phyloP scores from a whole-genome alignment of 805 yeast genomes.

The Hanseniaspora guilliermondii region DNA sequence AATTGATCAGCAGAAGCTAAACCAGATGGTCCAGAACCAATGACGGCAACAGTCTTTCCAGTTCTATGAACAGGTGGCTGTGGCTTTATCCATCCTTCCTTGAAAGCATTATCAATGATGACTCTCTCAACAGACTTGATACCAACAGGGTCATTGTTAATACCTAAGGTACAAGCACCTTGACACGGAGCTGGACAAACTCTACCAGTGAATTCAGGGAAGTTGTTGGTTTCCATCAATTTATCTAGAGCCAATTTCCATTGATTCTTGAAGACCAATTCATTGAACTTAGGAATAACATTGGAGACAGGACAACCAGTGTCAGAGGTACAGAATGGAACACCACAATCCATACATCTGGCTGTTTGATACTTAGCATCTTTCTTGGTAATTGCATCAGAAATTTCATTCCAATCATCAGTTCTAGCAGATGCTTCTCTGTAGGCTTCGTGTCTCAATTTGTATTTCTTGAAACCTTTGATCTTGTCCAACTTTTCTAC shows the following conservation, averaged over 20 bases:
- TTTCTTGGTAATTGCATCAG: constrained; percentile 65
- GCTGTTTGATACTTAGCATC: constrained; percentile 89
- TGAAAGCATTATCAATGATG: constrained; percentile 90
- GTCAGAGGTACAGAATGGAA: constrained; percentile 96
- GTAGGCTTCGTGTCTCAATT: constrained; percentile 76
- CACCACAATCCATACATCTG: constrained; percentile 99
- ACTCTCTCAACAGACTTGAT: constrained; percentile 93
- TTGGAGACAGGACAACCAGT: constrained; percentile 97
- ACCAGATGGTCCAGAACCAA: constrained; percentile 98
- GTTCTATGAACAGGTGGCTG: constrained; percentile 67
- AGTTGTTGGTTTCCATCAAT: constrained; percentile 88
- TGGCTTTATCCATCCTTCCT: constrained; percentile 92
- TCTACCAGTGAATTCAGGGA: constrained; percentile 97
- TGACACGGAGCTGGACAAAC: constrained; percentile 99
- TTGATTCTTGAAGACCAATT: constrained; percentile 82
- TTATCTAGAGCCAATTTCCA: constrained; percentile 91
- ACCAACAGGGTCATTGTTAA: constrained; percentile 90
- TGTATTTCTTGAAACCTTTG: constrained; percentile 88
- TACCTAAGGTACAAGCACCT: constrained; percentile 90
- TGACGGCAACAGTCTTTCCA: constrained; percentile 69
- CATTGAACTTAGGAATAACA: constrained; percentile 96
- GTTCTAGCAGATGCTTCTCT: constrained; percentile 65
- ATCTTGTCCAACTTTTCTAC: constrained; percentile 58
- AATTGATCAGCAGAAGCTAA: constrained; percentile 93
- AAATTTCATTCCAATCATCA: constrained; percentile 85